Evolutionary conservation across 768 basidiomycete genomes (phyloP).

Genomic region (Filobasidium wieringae): DNA sequence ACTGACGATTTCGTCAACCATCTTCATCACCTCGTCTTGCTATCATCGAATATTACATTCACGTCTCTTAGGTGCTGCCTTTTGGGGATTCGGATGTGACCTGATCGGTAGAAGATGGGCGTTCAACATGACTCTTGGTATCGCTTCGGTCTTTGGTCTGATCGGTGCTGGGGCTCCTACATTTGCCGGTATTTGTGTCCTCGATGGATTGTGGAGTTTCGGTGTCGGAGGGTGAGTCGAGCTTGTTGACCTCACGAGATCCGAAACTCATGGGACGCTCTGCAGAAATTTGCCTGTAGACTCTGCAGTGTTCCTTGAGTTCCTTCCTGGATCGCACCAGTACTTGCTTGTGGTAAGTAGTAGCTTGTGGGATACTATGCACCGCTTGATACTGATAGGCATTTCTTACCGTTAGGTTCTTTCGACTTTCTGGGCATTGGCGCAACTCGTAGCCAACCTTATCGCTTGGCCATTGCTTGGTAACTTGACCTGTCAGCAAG

Average conservation of each 20-base stretch:
- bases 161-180: constrained; percentile 53
- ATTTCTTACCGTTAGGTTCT: constrained; percentile 45
- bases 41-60: neutral
- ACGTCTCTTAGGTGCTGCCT: constrained; percentile 16
- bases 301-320: constrained; percentile 64
- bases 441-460: constrained; percentile 55
- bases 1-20: neutral
- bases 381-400: neutral
- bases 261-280: too few relatives aligned
- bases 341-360: constrained; percentile 45
- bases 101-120: constrained; percentile 45
- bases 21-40: constrained; percentile 15
- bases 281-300: constrained; percentile 68
- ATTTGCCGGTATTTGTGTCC: constrained; percentile 46
- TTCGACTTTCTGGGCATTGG: constrained; percentile 70
- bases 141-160: constrained; percentile 55
- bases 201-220: constrained; percentile 26
- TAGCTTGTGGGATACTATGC: neutral
- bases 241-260: too few relatives aligned
- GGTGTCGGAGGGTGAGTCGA: constrained; percentile 41
- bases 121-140: constrained; percentile 59
- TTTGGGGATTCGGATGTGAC: constrained; percentile 24
- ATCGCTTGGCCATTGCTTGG: constrained; percentile 61
- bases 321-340: constrained; percentile 59
- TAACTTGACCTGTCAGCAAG: constrained; percentile 44